Conservation (phyloP, 176 grass and related monocot genomes). For the Aegilops speltoides region DNA sequence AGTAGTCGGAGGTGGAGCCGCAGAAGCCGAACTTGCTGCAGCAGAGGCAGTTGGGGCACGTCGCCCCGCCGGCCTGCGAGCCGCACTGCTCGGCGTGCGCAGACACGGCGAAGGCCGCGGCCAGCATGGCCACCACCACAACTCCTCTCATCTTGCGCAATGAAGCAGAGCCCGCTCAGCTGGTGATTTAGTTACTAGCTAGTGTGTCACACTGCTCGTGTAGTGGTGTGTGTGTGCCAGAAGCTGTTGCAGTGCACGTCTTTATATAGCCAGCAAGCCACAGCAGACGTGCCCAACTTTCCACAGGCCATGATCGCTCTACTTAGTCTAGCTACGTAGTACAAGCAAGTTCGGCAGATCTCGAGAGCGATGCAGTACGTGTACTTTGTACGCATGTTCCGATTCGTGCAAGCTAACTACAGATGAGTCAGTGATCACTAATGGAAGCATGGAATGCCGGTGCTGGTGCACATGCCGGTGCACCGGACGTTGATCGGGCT, state of each 20-base stretch:
- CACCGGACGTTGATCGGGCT: not conserved
- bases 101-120: not conserved
- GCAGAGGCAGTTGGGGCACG: conserved; percentile 11
- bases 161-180: not conserved
- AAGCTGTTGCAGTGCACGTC: not conserved
- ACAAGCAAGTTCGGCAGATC: not conserved
- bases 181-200: not conserved
- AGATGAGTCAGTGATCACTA: not conserved
- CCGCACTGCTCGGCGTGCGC: not conserved
- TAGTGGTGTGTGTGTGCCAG: not conserved
- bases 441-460: not conserved
- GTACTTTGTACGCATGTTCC: not conserved
- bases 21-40: conserved; percentile 1
- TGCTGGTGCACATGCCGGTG: not conserved
- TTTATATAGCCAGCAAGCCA: not conserved
- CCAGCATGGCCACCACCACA: not conserved
- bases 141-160: conserved; percentile 3
- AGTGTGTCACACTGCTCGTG: not conserved
- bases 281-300: not conserved
- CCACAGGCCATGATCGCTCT: not conserved
- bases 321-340: not conserved
- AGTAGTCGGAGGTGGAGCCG: not conserved
- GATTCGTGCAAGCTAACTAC: not conserved
- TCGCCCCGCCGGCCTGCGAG: conserved; percentile 12
- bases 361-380: not conserved